Base-by-base conservation (phyloP, 371 early-diverging fungal species). In the Entomophthora muscae region DNA sequence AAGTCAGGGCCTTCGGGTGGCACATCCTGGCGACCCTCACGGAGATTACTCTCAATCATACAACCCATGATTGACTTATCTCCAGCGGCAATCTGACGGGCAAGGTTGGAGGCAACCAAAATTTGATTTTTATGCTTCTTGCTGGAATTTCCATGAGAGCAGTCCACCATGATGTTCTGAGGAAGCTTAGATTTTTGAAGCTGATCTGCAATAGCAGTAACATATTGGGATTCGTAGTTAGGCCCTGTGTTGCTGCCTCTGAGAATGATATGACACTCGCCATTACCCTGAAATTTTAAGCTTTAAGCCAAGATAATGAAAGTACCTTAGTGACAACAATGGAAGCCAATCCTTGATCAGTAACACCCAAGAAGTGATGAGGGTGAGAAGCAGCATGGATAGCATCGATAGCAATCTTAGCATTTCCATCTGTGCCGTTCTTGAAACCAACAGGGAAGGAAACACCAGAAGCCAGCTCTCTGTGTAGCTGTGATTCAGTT, bases 361-460 rank as follows among this genome's bases (percentile, higher is more conserved):
- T 93, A 63, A 95, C 91, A 32, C 88, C 86, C 66, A 95, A 76
- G 78, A 94, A 95, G 73, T 88, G 86, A 69, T 95, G 96, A 24
- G 84, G 81, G 17, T 79, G 76, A 51, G 82, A 76, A 22, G 95
- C 91, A 2, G 96, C 85, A 61, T 84, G 78, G 68, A 95, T 91
- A 57, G 92, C 96, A 66, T 95, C 95, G 55, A 92, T 73, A 5
- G 95, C 94, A 22, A 95, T 83, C 27, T 75, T 70, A 27, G 89
- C 82, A 65, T 86, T 91, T 53, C 96, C 96, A 66, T 94, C 92
- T 0, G 85, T 83, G 52, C 94, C 94, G 67, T 93, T 93, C 73
- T 94, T 95, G 83, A 95, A 95, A 23, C 96, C 96, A 23, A 95
- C 91, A 7, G 96, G 91, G 70, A 89, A 86, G 29, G 92, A 91